Evolutionary conservation across 495 filamentous ascomycete genomes (phyloP), one percentile per base, ranked within the genome.

Genomic region (Neurospora sublineolata): DNA sequence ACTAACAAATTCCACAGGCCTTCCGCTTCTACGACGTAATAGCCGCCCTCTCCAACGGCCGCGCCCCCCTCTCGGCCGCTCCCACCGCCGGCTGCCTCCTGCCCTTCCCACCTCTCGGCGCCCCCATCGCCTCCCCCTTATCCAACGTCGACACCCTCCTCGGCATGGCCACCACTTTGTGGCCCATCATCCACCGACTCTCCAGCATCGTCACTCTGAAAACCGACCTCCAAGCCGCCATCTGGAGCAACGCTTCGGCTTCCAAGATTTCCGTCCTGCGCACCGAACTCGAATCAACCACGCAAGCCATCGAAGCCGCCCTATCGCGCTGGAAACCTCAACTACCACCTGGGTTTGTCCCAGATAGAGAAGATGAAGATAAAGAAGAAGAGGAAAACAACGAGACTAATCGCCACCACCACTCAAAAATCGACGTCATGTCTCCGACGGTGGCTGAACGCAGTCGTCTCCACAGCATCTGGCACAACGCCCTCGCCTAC

Each of bases 1-100:
- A 18, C 73, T 72, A 18, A 70, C 58, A 40, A 7, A 37, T 20
- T 27, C 3, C 23, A 23, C 40, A 89, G 86, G 87, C 87, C 3
- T 90, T 90, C 71, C 83, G 87, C 7, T 90, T 89, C 73, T 90
- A 89, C 78, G 88, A 90, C 75, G 88, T 90, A 18, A 88, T 89
- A 23, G 83, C 87, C 10, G 88, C 88, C 8, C 79, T 90, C 58
- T 90, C 88, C n/a, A 83, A 88, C 52, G 87, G 87, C 71, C 86
- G 86, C 9, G 77, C 87, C 9, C 87, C 88, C 4, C 80, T 88
- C 67, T 86, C 84, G 11, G 82, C 80, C 3, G 84, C 86, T 14
- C 86, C 86, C 5, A 79, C 80, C 3, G 77, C 83, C 11, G 81
- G 81, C 33, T 81, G 82, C 46, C 80, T 84, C 4, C 70, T 80